Conservation (phyloP, 352 stramenopile species). For the Stephanocyclus meneghinianus region DNA sequence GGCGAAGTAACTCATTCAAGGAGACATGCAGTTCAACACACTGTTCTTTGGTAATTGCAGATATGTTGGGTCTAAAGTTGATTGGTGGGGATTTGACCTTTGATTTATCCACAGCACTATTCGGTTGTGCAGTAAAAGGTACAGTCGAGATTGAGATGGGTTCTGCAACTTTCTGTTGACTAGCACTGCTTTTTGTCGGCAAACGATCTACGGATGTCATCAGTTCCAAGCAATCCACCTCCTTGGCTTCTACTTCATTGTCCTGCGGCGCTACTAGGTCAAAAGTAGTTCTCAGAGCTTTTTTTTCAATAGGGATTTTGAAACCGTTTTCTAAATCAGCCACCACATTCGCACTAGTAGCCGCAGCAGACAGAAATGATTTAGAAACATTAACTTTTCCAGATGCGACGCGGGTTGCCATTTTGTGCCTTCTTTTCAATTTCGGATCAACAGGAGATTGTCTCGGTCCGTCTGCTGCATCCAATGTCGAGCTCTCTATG, state of each 20-base stretch:
- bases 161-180: no score
- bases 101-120: neutral
- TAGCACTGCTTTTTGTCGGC: no score
- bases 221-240: no score
- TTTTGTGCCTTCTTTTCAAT: conserved; percentile 23
- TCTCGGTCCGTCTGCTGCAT: neutral
- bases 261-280: no score
- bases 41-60: conserved; percentile 1
- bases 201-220: no score
- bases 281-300: neutral
- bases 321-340: neutral
- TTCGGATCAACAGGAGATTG: conserved; percentile 1
- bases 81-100: neutral
- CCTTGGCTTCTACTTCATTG: no score
- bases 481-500: no score
- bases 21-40: conserved; percentile 3
- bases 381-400: conserved; percentile 21
- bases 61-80: neutral
- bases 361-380: conserved; percentile 16
- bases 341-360: neutral
- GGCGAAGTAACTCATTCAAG: neutral
- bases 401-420: conserved; percentile 20
- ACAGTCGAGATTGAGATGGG: no score
- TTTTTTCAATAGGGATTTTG: neutral
- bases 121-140: no score